A percentile compares a stretch with the other conserved stretches of the same genome.
phyloP scores from a whole-genome alignment of 2,329 filamentous ascomycete genomes.

The Talaromyces verruculosus region DNA sequence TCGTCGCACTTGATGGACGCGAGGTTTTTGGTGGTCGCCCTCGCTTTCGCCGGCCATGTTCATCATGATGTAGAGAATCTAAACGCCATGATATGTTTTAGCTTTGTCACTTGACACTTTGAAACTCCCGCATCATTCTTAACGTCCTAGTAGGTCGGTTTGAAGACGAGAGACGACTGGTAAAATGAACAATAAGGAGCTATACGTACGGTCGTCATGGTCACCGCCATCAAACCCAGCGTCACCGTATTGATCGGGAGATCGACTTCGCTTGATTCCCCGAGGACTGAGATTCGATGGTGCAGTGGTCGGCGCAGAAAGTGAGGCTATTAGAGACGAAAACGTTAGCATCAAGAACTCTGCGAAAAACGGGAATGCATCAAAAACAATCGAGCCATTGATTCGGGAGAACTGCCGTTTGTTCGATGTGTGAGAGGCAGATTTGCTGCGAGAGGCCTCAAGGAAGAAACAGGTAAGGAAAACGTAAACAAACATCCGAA shows the following conservation, averaged over 20 bases:
- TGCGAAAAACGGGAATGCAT: background rate
- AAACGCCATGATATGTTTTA: constrained; percentile 19
- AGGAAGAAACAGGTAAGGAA: background rate
- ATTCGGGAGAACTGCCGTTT: background rate
- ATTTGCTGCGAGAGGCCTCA: background rate
- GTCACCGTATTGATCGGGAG: constrained; percentile 66
- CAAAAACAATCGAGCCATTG: background rate
- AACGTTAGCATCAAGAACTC: constrained; percentile 24
- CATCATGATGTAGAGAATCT: constrained; percentile 32
- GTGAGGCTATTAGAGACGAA: constrained; percentile 37
- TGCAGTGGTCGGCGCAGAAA: constrained; percentile 43
- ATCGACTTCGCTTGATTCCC: constrained; percentile 77
- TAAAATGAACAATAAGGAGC: constrained; percentile 21
- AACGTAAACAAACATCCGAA: constrained; percentile 34
- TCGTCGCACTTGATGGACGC: constrained; percentile 37
- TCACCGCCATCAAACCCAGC: constrained; percentile 56
- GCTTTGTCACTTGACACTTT: constrained; percentile 23
- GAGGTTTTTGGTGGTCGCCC: constrained; percentile 52
- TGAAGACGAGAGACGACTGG: background rate
- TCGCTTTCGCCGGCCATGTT: constrained; percentile 50
- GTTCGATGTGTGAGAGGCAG: background rate
- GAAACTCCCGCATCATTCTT: background rate
- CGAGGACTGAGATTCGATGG: constrained; percentile 61
- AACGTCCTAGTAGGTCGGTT: background rate
- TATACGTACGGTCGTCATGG: constrained; percentile 72